Conservation (phyloP, 2,329 filamentous ascomycete genomes). For the Talaromyces sp. region DNA sequence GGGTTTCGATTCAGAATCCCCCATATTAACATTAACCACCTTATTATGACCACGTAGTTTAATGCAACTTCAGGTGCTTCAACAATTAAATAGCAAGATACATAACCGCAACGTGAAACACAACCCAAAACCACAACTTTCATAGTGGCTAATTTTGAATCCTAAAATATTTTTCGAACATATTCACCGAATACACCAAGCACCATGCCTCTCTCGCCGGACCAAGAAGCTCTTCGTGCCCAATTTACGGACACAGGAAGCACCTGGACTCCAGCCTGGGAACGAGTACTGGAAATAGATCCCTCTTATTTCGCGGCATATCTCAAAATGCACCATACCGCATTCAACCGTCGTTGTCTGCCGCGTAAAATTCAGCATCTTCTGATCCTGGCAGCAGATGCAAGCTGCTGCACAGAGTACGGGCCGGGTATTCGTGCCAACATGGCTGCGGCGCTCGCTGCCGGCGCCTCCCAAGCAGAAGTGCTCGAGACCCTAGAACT, state of each 20-base stretch:
- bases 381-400: background rate
- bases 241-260: background rate
- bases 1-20: too few relatives aligned
- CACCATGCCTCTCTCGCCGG: background rate
- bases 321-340: background rate
- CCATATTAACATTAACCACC: too few relatives aligned
- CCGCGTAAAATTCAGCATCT: background rate
- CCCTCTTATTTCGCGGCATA: background rate
- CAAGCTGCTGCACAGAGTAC: background rate
- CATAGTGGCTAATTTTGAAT: background rate
- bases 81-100: too few relatives aligned
- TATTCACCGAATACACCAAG: background rate
- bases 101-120: too few relatives aligned
- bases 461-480: background rate
- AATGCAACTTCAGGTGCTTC: too few relatives aligned
- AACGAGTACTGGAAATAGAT: background rate
- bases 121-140: too few relatives aligned
- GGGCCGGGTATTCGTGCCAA: background rate
- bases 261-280: background rate
- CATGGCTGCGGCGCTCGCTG: background rate
- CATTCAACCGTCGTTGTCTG: background rate
- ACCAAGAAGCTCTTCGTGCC: background rate
- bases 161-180: background rate
- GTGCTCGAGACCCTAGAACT: background rate
- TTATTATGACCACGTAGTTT: too few relatives aligned